Conservation (phyloP, 768 basidiomycete genomes). For the Phanerochaete sordida region DNA sequence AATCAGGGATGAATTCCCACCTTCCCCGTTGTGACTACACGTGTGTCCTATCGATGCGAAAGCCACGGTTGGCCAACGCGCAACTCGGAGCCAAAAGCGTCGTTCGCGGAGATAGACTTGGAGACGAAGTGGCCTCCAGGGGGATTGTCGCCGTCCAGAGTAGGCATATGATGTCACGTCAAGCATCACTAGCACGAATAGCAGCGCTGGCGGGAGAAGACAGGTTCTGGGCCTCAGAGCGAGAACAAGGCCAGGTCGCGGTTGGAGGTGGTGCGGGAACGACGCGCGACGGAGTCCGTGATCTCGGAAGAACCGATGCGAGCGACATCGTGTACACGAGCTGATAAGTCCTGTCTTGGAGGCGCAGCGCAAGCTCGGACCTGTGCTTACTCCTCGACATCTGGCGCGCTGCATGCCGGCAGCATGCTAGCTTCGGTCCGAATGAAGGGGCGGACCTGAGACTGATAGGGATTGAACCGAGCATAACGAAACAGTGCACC, state of each 20-base stretch:
- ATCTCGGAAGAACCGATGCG: neutral
- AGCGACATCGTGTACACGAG: neutral
- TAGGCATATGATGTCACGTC: constrained; percentile 1
- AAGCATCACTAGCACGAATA: neutral
- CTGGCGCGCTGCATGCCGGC: neutral
- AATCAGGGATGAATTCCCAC: neutral
- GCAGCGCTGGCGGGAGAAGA: neutral
- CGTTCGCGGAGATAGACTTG: constrained; percentile 1
- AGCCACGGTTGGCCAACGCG: neutral
- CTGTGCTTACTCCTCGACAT: neutral
- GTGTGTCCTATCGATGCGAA: neutral
- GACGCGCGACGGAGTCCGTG: neutral
- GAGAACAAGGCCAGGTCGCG: neutral
- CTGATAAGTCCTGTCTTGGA: neutral
- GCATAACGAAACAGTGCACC: neutral
- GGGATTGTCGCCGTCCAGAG: neutral
- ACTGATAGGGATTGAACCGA: neutral
- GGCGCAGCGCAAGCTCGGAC: neutral
- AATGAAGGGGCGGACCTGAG: neutral
- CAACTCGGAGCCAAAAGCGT: neutral
- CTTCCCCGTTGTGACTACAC: neutral
- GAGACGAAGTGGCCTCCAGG: neutral
- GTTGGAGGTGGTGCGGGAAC: neutral
- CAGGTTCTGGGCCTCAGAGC: neutral
- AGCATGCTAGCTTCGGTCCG: neutral